Base-by-base conservation (phyloP, 257 asterid species). In the Paraleonurus japonicus region DNA sequence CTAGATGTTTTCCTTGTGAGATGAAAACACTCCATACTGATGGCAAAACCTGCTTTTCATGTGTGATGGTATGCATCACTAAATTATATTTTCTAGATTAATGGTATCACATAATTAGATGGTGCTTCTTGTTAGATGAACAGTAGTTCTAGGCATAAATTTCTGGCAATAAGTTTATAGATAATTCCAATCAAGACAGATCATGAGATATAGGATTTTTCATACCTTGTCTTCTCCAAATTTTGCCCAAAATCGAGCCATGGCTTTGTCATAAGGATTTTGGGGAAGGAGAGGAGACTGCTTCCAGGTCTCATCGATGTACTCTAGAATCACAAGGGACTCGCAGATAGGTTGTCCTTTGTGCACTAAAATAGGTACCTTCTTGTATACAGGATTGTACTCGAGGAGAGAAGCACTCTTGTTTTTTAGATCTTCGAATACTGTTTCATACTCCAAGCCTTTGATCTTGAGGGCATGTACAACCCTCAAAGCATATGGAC, bases 301-400 rank as follows among this genome's bases (percentile, higher is more conserved):
- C 71, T 80, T 79, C 96, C 95, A 89, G 9, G 87, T 85, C 66
- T 87, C 91, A 0, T 91, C 96, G 0, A 89, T 79, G 62, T 87
- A 89, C 67, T 91, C 97, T 15, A 89, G 96, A 74, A 91, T 87
- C 58, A 85, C 79, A 0, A 89, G 88, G 13, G 97, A 91, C 78
- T 91, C 97, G 48, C 84, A 86, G 24, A 91, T 65, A 22, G 95
- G 82, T 11, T 78, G 83, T 9, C 88, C 91, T n/a, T 89, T 84
- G 86, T 91, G 97, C 57, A 91, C 80, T 35, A 91, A 85, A 69
- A 85, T 79, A 11, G 95, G 95, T 28, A 91, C 66, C 73, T 88
- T 85, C 76, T 76, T 79, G 74, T 86, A 39, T 11, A 87, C 37
- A 45, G 96, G 92, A 75, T 91, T 89, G 79, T 77, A 81, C 75